Evolutionary conservation across 768 basidiomycete species (phyloP), one percentile per base, ranked within the genome.

Genomic region (Pleurotus eryngii): DNA sequence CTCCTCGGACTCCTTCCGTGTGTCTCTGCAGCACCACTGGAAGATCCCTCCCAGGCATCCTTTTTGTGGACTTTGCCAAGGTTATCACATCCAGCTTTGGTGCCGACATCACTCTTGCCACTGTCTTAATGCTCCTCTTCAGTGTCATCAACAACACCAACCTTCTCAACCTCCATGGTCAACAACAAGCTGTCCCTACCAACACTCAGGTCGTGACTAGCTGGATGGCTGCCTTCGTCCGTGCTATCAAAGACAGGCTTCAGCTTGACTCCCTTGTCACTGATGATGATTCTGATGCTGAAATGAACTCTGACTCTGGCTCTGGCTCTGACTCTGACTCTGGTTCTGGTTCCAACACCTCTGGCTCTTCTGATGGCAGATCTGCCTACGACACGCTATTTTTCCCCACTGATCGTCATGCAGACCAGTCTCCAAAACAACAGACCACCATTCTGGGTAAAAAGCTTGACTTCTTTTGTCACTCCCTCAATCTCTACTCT

Each of bases 1-100:
- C 22, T 37, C 11, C 14, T 35, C 15, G 49, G 49, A 11, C n/a
- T 17, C 20, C n/a, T 50, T 26, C 49, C 49, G 7, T 50, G 49
- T 50, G 49, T 50, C 20, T 26, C 49, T 27, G 49, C 49, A 30
- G 30, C 30, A 14, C 20, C 24, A 50, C 17, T 27, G 15, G 42
- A 43, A 3, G 49, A 50, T 20, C 56, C 56, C 11, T 57, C 24
- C 56, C 56, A n/a, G 56, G 43, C 37, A 57, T 57, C 22, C 46
- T 24, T 15, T 57, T 57, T 35, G 22, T n/a, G 5, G 37, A 26
- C 14, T 57, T 57, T 39, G 35, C 46, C 24, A 20, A 46, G 1
- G 27, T 22, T 1, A 35, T 57, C 24, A 27, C 1, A 5, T 18
- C 24, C 30, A 18, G n/a, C 14, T 57, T 57, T 48, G 47, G 46